A percentile compares a stretch with the other conserved stretches of the same genome.
phyloP scores from a whole-genome alignment of 1,139 yeast species.

The Diutina sp. region DNA sequence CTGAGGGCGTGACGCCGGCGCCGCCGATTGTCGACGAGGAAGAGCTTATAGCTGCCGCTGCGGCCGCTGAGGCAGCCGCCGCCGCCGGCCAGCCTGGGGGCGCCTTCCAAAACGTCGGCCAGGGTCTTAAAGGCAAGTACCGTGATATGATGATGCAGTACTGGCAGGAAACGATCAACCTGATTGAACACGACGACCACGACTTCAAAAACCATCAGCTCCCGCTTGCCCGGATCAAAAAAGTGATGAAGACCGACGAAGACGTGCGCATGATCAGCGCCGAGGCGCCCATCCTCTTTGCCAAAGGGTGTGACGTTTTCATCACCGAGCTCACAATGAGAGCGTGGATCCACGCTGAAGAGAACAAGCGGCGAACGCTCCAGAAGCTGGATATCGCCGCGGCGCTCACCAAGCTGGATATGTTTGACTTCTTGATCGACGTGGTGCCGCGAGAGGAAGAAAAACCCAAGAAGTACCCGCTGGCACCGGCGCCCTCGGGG shows the following conservation, averaged over 20 bases:
- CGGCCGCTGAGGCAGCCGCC: conserved; percentile 2
- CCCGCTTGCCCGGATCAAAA: conserved; percentile 88
- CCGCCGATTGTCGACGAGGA: conserved; percentile 1
- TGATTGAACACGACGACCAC: conserved; percentile 79
- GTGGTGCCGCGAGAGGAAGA: conserved; percentile 83
- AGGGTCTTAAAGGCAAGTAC: conserved; percentile 74
- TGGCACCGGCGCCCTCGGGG: neutral
- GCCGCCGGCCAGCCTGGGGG: conserved; percentile 18
- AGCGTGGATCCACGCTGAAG: conserved; percentile 98
- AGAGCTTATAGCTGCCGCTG: neutral
- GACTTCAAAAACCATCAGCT: conserved; percentile 90
- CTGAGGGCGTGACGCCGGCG: neutral
- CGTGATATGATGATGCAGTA: conserved; percentile 86
- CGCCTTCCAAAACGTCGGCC: conserved; percentile 87
- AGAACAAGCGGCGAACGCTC: conserved; percentile 82
- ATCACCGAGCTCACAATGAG: conserved; percentile 95
- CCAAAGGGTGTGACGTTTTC: conserved; percentile 94
- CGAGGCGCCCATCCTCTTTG: conserved; percentile 93
- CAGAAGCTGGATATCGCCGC: conserved; percentile 94
- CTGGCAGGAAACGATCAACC: conserved; percentile 93
- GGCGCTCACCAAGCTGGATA: conserved; percentile 86
- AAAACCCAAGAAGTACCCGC: conserved; percentile 10
- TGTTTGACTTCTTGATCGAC: conserved; percentile 94
- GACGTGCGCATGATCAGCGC: conserved; percentile 97
- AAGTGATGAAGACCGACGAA: conserved; percentile 96